phyloP scores from a whole-genome alignment of 441 rosid species.

The Sinapis alba region DNA sequence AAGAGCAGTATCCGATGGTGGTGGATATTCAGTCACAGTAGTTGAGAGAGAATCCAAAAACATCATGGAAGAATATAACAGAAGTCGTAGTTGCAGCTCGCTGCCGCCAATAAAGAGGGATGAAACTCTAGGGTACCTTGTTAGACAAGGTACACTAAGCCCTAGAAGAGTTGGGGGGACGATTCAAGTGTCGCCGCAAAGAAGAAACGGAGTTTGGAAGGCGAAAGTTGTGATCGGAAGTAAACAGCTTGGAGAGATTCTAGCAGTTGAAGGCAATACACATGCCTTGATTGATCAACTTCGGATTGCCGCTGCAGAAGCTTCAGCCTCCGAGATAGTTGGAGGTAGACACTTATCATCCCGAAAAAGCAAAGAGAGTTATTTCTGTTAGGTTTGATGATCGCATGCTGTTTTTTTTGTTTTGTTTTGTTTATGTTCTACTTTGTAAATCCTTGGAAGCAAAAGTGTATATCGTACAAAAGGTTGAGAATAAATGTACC shows the following conservation, averaged over 20 bases:
- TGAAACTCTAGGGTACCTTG: slow-evolving; percentile 56
- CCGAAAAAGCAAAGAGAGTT: slow-evolving; percentile 2
- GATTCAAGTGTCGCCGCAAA: slow-evolving; percentile 53
- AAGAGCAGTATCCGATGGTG: slow-evolving; percentile 38
- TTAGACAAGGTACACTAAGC: slow-evolving; percentile 40
- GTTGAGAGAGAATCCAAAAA: slow-evolving; percentile 40
- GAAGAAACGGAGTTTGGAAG: slow-evolving; percentile 67
- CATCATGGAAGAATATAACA: slow-evolving; percentile 38
- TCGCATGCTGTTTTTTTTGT: neutral
- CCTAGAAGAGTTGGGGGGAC: slow-evolving; percentile 38
- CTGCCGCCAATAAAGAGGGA: slow-evolving; percentile 44
- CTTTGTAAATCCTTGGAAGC: slow-evolving; percentile 11
- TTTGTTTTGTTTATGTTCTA: neutral
- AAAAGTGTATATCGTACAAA: slow-evolving; percentile 1
- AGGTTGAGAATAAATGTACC: neutral
- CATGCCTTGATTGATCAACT: slow-evolving; percentile 71
- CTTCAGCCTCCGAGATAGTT: slow-evolving; percentile 21
- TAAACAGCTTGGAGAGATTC: slow-evolving; percentile 64
- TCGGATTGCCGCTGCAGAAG: slow-evolving; percentile 56
- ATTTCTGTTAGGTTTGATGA: slow-evolving; percentile 24
- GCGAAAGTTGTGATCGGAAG: slow-evolving; percentile 63
- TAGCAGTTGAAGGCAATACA: slow-evolving; percentile 58
- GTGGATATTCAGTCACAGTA: slow-evolving; percentile 31
- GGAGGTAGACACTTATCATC: slow-evolving; percentile 10
- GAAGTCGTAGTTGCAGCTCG: slow-evolving; percentile 38